A percentile compares a stretch with the other conserved stretches of the same genome.
phyloP scores from a whole-genome alignment of 345 rosid species.

The Abelmoschus esculentus region DNA sequence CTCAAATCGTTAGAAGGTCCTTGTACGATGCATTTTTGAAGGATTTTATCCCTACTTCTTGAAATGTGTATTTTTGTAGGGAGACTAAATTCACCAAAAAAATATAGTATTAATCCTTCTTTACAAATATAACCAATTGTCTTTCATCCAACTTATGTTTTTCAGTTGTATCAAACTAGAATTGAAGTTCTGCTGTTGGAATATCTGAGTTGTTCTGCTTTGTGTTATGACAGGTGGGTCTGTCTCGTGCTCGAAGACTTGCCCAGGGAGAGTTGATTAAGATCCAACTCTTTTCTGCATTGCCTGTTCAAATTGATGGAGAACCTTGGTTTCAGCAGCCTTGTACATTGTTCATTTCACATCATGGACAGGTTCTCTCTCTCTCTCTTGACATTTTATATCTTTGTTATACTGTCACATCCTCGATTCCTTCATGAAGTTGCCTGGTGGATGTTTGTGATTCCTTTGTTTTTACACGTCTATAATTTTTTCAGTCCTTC shows the following conservation, averaged over 20 bases:
- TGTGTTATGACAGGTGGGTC: slow-evolving; percentile 60
- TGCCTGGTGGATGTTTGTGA: too few species aligned
- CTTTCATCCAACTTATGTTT: not conserved
- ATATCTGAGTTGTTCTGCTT: slow-evolving; percentile 12
- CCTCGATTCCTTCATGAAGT: not conserved
- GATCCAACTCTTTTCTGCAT: slow-evolving; percentile 70
- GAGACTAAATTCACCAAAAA: too few species aligned
- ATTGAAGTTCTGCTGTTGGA: not conserved
- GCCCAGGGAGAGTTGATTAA: slow-evolving; percentile 87
- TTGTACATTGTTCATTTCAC: slow-evolving; percentile 67
- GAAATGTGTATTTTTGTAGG: too few species aligned
- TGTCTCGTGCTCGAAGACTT: slow-evolving; percentile 88
- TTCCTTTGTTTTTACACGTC: not conserved
- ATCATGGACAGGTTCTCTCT: slow-evolving; percentile 77
- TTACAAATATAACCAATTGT: too few species aligned
- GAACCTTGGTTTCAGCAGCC: slow-evolving; percentile 95
- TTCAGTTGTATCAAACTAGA: not conserved
- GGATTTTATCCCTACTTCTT: not conserved
- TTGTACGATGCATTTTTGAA: too few species aligned
- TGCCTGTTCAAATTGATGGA: slow-evolving; percentile 94
- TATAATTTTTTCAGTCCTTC: slow-evolving; percentile 56
- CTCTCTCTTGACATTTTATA: not conserved
- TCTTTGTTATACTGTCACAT: not conserved
- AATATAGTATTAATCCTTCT: too few species aligned
- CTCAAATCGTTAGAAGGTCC: not conserved